Conservation (phyloP, 2,329 filamentous ascomycete species). For the Acephala macrosclerotiorum region DNA sequence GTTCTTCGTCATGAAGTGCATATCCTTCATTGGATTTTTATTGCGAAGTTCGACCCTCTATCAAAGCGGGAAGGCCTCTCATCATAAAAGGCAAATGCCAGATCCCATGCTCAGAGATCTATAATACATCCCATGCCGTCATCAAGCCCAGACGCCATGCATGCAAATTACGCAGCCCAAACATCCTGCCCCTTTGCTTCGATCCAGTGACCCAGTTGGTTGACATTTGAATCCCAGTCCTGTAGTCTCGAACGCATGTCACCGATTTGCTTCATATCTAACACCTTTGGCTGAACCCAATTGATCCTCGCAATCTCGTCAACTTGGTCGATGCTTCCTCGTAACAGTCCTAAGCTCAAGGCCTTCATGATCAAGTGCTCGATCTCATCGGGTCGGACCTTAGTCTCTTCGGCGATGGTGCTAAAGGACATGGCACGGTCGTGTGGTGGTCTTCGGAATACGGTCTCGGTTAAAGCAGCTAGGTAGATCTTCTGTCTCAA, state of each 20-base stretch:
- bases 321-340: constrained; percentile 96
- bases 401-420: constrained; percentile 90
- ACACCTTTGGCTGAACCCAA: constrained; percentile 98
- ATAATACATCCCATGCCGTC: constrained; percentile 40
- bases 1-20: constrained; percentile 2
- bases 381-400: constrained; percentile 89
- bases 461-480: constrained; percentile 92
- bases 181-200: constrained; percentile 93
- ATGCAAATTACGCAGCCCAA: constrained; percentile 77
- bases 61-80: constrained; percentile 18
- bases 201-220: constrained; percentile 96
- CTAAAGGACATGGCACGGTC: constrained; percentile 93
- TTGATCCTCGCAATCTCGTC: constrained; percentile 93
- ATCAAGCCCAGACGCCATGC: constrained; percentile 39
- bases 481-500: constrained; percentile 98
- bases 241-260: constrained; percentile 87
- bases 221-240: constrained; percentile 97
- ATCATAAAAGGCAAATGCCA: constrained; percentile 23
- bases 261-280: constrained; percentile 94
- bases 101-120: constrained; percentile 37
- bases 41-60: constrained; percentile 6
- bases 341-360: constrained; percentile 87
- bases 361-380: constrained; percentile 99
- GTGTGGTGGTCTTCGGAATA: constrained; percentile 94
- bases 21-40: constrained; percentile 16